These are phyloP conservation scores for Dryadomyces quercus-mongolicae DNA, from an alignment of 2,329 filamentous ascomycete genomes.

Conservation along the genomic window DNA sequence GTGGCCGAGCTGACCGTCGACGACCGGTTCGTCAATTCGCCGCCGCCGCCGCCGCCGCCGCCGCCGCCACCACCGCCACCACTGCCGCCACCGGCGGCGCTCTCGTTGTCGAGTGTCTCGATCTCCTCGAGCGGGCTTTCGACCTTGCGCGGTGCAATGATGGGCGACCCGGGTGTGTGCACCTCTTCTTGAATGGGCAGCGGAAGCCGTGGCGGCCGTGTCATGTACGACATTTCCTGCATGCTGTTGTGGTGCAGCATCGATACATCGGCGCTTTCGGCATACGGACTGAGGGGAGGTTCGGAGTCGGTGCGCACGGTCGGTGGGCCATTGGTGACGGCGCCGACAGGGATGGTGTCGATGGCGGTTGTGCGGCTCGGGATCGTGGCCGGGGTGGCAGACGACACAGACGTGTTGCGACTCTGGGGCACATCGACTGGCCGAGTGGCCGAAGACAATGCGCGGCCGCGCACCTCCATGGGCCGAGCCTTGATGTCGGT, in stretches of 20 bases:
- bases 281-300: conserved; percentile 18
- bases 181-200: conserved; percentile 89
- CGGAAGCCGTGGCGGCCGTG: conserved; percentile 75
- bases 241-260: conserved; percentile 43
- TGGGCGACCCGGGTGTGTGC: conserved; percentile 81
- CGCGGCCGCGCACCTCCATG: conserved; percentile 14
- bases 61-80: too few relatives aligned
- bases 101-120: conserved; percentile 33
- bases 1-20: conserved; percentile 50
- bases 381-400: conserved; percentile 1
- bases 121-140: conserved; percentile 39
- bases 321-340: conserved; percentile 10
- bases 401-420: conserved; percentile 9
- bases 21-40: conserved; percentile 36
- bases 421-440: conserved; percentile 43
- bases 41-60: too few relatives aligned
- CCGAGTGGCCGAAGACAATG: conserved; percentile 30
- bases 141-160: conserved; percentile 58
- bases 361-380: not conserved
- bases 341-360: not conserved
- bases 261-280: conserved; percentile 26
- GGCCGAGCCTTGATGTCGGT: conserved; percentile 19
- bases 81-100: not conserved
- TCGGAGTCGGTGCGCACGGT: conserved; percentile 18
- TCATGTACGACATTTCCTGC: conserved; percentile 50